Percentiles rank a stretch among this genome's conserved stretches.
Evolutionary conservation across 73 alveolate species (phyloP).

Genomic region (Durusdinium trenchii): DNA sequence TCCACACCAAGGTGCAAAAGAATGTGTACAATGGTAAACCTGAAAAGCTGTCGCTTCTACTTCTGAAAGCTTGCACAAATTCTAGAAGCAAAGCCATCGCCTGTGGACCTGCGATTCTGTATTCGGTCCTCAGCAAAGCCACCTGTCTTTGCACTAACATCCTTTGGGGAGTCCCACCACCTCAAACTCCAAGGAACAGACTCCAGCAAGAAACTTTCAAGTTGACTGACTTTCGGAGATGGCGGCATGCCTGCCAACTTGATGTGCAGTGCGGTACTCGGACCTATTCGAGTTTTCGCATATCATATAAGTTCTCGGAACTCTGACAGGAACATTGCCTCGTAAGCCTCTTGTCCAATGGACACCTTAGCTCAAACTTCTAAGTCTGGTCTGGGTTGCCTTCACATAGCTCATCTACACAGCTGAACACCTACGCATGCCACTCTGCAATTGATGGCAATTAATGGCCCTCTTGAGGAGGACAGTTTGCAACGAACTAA

Average conservation of each 20-base stretch:
- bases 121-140: conserved; percentile 37
- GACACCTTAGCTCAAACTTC: not conserved
- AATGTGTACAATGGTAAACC: conserved; percentile 59
- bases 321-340: not conserved
- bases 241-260: not conserved
- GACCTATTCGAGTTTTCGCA: not conserved
- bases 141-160: no score
- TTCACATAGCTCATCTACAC: not conserved
- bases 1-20: conserved; percentile 74
- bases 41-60: not conserved
- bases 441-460: not conserved
- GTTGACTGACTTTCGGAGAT: not conserved
- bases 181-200: not conserved
- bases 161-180: not conserved
- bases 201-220: conserved; percentile 70
- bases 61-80: not conserved
- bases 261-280: not conserved
- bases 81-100: not conserved
- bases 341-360: conserved; percentile 54
- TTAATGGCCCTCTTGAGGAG: no score
- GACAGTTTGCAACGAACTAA: not conserved
- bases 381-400: no score
- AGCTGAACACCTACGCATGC: not conserved
- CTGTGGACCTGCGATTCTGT: conserved; percentile 77
- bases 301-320: not conserved